Evolutionary conservation across 371 early-diverging fungal species (phyloP).

Genomic region (Smittium culicis): DNA sequence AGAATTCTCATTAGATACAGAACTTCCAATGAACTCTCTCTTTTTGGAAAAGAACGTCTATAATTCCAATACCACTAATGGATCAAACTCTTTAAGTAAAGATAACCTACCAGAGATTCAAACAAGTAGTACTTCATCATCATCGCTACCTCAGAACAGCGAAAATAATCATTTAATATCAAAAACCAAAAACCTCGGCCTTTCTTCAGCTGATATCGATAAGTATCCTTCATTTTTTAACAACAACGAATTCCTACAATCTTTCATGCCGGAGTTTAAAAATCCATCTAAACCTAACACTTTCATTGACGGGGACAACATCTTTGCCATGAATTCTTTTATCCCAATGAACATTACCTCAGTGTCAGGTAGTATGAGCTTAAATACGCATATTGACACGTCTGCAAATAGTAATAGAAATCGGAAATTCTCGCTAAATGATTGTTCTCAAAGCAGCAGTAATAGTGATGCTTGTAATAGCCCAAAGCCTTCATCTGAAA

Average conservation of each 20-base stretch:
- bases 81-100: neutral
- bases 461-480: neutral
- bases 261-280: neutral
- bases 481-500: neutral
- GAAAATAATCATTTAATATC: neutral
- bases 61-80: neutral
- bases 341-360: too few relatives aligned
- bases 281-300: neutral
- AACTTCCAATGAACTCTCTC: neutral
- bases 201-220: neutral
- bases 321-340: too few relatives aligned
- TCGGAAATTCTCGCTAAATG: neutral
- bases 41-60: neutral
- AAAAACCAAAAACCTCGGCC: neutral
- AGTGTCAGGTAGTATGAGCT: neutral
- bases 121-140: neutral
- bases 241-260: neutral
- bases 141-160: neutral
- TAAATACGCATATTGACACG: neutral
- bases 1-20: neutral
- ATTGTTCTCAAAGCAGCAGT: neutral
- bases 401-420: neutral
- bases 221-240: neutral
- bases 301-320: neutral
- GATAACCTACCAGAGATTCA: neutral